Evolutionary conservation across 2,329 filamentous ascomycete genomes (phyloP).

Genomic region (Fusarium nygamai): DNA sequence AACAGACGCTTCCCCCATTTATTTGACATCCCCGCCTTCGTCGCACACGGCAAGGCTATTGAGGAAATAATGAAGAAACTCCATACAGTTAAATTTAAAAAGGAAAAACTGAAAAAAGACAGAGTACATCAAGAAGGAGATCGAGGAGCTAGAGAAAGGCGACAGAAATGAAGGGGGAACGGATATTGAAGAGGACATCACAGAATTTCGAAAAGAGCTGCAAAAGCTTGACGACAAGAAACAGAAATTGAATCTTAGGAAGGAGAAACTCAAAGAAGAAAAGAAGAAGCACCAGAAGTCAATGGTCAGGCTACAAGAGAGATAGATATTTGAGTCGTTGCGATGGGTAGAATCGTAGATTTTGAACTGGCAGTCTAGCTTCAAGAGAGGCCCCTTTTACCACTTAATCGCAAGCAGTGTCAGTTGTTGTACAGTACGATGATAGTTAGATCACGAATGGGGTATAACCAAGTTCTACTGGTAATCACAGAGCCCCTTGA

Average conservation of each 20-base stretch:
- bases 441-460: not conserved
- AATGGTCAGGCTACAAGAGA: not conserved
- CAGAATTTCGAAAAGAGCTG: not conserved
- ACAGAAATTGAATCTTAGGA: not conserved
- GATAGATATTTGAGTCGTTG: not conserved
- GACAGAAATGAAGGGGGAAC: not conserved
- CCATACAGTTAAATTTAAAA: not conserved
- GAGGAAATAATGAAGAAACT: not conserved
- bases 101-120: not conserved
- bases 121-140: not conserved
- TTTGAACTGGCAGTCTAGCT: accelerated
- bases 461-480: too few species aligned
- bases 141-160: not conserved
- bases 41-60: not conserved
- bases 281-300: not conserved
- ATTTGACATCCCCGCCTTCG: not conserved
- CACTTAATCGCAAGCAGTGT: not conserved
- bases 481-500: not conserved
- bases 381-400: accelerated
- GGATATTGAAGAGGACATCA: not conserved
- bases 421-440: not conserved
- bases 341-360: accelerated
- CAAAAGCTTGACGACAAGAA: not conserved
- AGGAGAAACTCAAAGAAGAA: not conserved
- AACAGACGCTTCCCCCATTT: not conserved